Evolutionary conservation across 148 eudicot genomes (phyloP).

Genomic region (Arctostaphylos glauca): DNA sequence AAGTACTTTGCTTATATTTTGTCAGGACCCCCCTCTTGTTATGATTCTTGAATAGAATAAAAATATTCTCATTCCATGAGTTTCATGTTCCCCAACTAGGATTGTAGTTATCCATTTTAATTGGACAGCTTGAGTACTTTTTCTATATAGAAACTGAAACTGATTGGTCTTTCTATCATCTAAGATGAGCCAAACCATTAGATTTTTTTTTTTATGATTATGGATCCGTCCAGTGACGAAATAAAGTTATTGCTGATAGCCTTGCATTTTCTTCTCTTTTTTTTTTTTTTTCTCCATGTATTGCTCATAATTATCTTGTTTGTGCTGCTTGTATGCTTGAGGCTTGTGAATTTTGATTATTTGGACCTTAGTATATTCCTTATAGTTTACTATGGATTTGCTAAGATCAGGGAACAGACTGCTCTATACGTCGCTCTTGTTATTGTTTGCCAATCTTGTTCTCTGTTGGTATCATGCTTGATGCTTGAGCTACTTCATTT

Average conservation of each 20-base stretch:
- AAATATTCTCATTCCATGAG: background rate
- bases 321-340: background rate
- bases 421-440: background rate
- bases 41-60: background rate
- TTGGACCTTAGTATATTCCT: background rate
- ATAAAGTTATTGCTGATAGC: background rate
- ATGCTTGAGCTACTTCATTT: conserved; percentile 4
- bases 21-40: background rate
- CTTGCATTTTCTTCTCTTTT: background rate
- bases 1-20: background rate
- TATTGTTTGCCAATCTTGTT: background rate
- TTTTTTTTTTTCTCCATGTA: background rate
- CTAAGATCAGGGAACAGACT: background rate
- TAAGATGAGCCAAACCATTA: background rate
- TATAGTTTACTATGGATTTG: too few species aligned
- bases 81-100: background rate
- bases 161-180: background rate
- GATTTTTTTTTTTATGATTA: background rate
- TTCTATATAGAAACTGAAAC: background rate
- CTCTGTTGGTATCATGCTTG: background rate
- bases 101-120: background rate
- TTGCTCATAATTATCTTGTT: conserved; percentile 7
- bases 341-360: background rate
- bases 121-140: background rate
- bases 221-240: background rate